These are phyloP conservation scores for Echites panduratus DNA, from an alignment of 257 asterid species.

Conservation along the genomic window DNA sequence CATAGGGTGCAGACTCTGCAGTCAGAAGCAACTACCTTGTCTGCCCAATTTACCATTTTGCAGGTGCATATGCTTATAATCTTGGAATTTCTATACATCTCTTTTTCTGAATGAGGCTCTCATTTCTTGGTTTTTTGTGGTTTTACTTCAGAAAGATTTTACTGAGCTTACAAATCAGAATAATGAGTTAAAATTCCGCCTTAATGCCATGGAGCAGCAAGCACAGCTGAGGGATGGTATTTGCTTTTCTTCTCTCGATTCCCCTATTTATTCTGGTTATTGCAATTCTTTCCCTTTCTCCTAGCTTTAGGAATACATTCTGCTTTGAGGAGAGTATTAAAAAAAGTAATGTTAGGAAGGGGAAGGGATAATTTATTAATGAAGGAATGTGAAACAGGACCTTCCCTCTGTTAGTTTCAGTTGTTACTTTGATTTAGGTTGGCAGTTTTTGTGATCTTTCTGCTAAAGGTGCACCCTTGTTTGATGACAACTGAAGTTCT, in stretches of 20 bases:
- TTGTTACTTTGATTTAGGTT: neutral
- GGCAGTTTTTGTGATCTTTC: neutral
- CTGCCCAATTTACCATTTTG: constrained; percentile 61
- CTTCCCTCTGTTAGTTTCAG: neutral
- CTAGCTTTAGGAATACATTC: neutral
- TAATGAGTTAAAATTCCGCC: constrained; percentile 75
- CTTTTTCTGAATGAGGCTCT: constrained; percentile 5
- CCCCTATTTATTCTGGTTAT: neutral
- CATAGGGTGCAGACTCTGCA: constrained; percentile 83
- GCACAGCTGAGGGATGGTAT: constrained; percentile 84
- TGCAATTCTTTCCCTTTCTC: neutral
- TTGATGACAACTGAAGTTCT: neutral
- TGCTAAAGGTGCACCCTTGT: neutral
- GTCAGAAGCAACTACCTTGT: constrained; percentile 65
- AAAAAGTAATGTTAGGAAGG: neutral
- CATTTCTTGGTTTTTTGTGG: neutral
- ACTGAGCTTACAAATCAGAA: constrained; percentile 56
- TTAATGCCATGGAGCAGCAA: constrained; percentile 88
- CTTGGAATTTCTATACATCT: neutral
- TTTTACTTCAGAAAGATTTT: constrained; percentile 52
- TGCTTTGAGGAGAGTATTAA: neutral
- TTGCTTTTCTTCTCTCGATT: neutral
- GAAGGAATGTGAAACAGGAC: neutral
- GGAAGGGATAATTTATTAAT: neutral
- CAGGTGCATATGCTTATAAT: constrained; percentile 42